These are phyloP conservation scores for Dactylellina leptospora DNA, from an alignment of 2,329 filamentous ascomycete species.

Conservation along the genomic window DNA sequence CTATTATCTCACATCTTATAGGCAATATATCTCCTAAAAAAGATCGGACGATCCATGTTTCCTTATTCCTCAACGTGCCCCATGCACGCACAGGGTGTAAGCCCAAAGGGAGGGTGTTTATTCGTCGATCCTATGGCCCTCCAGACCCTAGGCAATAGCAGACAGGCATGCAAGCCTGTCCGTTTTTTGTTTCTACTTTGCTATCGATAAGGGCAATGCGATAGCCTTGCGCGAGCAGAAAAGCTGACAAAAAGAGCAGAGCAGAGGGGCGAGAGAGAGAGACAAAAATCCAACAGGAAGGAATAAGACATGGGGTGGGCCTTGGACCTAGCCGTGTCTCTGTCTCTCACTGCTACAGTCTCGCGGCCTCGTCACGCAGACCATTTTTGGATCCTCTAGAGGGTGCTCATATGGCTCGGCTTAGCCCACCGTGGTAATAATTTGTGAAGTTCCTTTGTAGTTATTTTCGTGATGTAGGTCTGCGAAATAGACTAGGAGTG, in stretches of 20 bases:
- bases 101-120: constrained; percentile 26
- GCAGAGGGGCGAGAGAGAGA: not conserved
- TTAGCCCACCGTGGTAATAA: constrained; percentile 11
- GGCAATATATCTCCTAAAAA: constrained; percentile 48
- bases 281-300: not conserved
- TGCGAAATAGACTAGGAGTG: not conserved
- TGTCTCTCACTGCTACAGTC: constrained; percentile 10
- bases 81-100: constrained; percentile 34
- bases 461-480: too few relatives aligned
- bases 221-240: constrained; percentile 8
- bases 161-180: constrained; percentile 6
- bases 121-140: constrained; percentile 45
- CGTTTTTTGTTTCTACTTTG: not conserved
- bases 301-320: constrained; percentile 25
- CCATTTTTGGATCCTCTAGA: constrained; percentile 36
- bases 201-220: constrained; percentile 29
- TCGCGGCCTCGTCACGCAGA: constrained; percentile 52
- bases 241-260: not conserved
- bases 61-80: constrained; percentile 38
- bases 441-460: not conserved
- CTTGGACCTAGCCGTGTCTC: constrained; percentile 34
- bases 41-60: constrained; percentile 54
- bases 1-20: constrained; percentile 8
- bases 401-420: constrained; percentile 1
- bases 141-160: constrained; percentile 19